Evolutionary conservation across 352 stramenopile genomes (phyloP), one percentile per base, ranked within the genome.

Genomic region (Phytopythium ostracodes): DNA sequence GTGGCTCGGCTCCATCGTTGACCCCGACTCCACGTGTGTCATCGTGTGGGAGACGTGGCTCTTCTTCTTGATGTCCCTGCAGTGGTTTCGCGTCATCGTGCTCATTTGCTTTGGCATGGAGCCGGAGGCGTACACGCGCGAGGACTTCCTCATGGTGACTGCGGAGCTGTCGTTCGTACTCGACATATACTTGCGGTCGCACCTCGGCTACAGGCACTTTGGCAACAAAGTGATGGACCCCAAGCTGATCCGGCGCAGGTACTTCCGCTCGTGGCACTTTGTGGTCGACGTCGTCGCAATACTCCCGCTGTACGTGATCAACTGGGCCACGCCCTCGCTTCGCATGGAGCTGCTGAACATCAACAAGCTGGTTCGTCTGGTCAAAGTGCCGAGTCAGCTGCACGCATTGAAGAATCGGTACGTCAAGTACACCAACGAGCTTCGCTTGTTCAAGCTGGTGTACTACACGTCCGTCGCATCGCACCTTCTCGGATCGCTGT

Each of bases 171-270:
- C 33, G 2, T 89, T 87, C 44, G 57, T 67, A 1, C 3, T 83
- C 2, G 79, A 89, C 29, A 64, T 89, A 10, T 72, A 80, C 40
- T 57, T 89, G 12, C 68, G 74, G 10, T 68, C 58, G 12, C 67
- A 74, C 6, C 67, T 85, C 8, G 77, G 79, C 0, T 86, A 73
- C 59, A 81, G 76, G 51, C 65, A 75, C 7, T 87, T 74, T 51
- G 79, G 79, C 31, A 89, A 87, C 60, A 89, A 89, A 44, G 64
- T 87, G 55, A 79, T 85, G 71, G 64, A 86, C 29, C 50, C 66
- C 14, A 55, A 54, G 18, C 40, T 72, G 17, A 81, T 81, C 18
- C 68, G 60, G 22, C 72, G 59, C 1, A 65, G 65, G 12, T 89
- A 87, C 47, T 67, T 76, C 5, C 31, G 43, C 5, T 87, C 79